phyloP scores from a whole-genome alignment of 2,329 filamentous ascomycete genomes.

The Chaetothyriales sp. region DNA sequence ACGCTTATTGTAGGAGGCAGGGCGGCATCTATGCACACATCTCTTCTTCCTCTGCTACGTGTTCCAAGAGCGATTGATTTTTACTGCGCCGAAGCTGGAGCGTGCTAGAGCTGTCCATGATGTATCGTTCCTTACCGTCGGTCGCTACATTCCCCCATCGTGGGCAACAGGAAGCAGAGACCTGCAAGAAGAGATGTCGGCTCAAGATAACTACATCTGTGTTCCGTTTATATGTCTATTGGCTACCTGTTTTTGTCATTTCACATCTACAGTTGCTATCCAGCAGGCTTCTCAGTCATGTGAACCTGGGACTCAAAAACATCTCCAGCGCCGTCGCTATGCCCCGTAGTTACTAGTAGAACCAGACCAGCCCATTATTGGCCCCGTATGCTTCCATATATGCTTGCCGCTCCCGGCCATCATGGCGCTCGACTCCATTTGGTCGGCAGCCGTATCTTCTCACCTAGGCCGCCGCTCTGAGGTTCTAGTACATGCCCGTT shows the following conservation, averaged over 20 bases:
- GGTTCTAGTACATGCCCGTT: slow-evolving; percentile 10
- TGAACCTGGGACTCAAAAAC: background rate
- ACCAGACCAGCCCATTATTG: background rate
- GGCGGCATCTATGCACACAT: slow-evolving; percentile 24
- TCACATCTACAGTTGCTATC: slow-evolving; percentile 2
- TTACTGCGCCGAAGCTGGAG: slow-evolving; percentile 47
- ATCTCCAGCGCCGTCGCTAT: slow-evolving; percentile 11
- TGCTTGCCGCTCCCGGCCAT: slow-evolving; percentile 67
- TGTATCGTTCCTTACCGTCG: slow-evolving; percentile 52
- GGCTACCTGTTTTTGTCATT: background rate
- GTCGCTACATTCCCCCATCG: slow-evolving; percentile 37
- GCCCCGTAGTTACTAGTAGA: slow-evolving; percentile 1
- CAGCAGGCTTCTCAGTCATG: background rate
- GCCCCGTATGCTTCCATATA: slow-evolving; percentile 70
- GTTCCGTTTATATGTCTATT: slow-evolving; percentile 1
- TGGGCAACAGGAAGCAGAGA: background rate
- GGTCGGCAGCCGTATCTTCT: slow-evolving; percentile 10
- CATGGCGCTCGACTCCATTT: slow-evolving; percentile 8
- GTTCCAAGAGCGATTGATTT: slow-evolving; percentile 39
- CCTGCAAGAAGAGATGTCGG: background rate
- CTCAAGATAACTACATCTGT: background rate
- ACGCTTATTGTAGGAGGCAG: slow-evolving; percentile 51
- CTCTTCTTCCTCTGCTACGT: slow-evolving; percentile 47
- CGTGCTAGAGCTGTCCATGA: slow-evolving; percentile 43
- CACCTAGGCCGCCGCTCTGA: slow-evolving; percentile 24